A percentile compares a stretch with the other conserved stretches of the same genome.
Evolutionary conservation across 805 yeast genomes (phyloP).

Genomic region (Candida parachauliodes): DNA sequence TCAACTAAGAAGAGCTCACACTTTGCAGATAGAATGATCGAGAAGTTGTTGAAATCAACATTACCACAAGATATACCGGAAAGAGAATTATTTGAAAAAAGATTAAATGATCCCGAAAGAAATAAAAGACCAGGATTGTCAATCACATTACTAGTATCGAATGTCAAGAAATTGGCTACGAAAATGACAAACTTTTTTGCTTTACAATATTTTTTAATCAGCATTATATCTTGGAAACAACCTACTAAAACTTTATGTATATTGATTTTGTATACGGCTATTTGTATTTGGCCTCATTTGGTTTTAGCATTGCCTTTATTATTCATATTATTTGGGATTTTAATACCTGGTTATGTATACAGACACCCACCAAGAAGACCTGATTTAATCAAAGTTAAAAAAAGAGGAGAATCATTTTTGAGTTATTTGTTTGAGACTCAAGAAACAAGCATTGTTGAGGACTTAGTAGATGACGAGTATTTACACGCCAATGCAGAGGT

Average conservation of each 20-base stretch:
- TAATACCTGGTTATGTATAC: conserved; percentile 67
- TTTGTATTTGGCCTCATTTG: conserved; percentile 70
- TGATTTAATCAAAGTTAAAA: conserved; percentile 40
- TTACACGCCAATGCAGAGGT: conserved; percentile 8
- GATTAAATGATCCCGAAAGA: conserved; percentile 44
- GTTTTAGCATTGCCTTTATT: conserved; percentile 62
- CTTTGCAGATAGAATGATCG: conserved; percentile 57
- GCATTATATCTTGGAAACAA: conserved; percentile 68
- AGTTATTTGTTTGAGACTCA: conserved; percentile 32
- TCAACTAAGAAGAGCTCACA: conserved; percentile 25
- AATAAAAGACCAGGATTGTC: conserved; percentile 52
- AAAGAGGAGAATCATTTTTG: conserved; percentile 53
- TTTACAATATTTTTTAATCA: conserved; percentile 57
- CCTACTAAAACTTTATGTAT: conserved; percentile 66
- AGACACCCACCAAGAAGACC: conserved; percentile 61
- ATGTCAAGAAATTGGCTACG: conserved; percentile 54
- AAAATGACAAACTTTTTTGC: conserved; percentile 56
- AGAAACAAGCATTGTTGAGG: conserved; percentile 32
- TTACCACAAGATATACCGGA: conserved; percentile 50
- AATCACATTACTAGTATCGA: conserved; percentile 50
- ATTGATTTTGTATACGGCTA: conserved; percentile 57
- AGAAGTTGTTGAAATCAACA: conserved; percentile 47
- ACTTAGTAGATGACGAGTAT: conserved; percentile 22
- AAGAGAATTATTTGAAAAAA: conserved; percentile 36
- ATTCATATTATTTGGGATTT: conserved; percentile 49